Evolutionary conservation across 495 filamentous ascomycete genomes (phyloP).

Genomic region (Recurvomyces mirabilis): DNA sequence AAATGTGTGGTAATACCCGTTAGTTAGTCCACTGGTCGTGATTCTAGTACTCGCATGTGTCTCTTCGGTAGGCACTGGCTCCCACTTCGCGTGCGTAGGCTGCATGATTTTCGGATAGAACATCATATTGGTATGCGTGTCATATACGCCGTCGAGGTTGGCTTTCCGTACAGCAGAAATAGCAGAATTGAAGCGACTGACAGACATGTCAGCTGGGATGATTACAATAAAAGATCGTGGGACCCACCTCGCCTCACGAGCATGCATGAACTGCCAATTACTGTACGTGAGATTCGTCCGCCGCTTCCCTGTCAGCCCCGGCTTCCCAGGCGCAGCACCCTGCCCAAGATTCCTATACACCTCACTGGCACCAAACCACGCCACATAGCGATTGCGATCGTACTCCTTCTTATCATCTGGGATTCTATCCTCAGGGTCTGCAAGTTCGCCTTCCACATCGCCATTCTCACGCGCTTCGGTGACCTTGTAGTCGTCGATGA

Average conservation of each 20-base stretch:
- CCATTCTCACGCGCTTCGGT: slow-evolving; percentile 65
- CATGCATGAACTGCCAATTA: slow-evolving; percentile 98
- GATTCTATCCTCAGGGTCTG: slow-evolving; percentile 72
- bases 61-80: slow-evolving; percentile 34
- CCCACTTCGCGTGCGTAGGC: slow-evolving; percentile 75
- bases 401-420: slow-evolving; percentile 62
- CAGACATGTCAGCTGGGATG: too few species aligned
- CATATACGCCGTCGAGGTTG: slow-evolving; percentile 72
- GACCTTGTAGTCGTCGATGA: slow-evolving; percentile 85
- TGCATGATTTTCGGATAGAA: slow-evolving; percentile 82
- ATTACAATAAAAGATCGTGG: too few species aligned
- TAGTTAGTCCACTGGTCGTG: slow-evolving; percentile 16
- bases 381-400: slow-evolving; percentile 93
- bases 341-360: slow-evolving; percentile 64
- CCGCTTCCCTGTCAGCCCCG: slow-evolving; percentile 59
- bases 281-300: slow-evolving; percentile 80
- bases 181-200: slow-evolving; percentile 67
- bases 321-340: slow-evolving; percentile 64
- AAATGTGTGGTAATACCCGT: slow-evolving; percentile 11
- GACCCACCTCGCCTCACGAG: slow-evolving; percentile 71
- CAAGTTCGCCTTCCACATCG: slow-evolving; percentile 78
- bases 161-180: slow-evolving; percentile 51
- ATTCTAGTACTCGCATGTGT: slow-evolving; percentile 2
- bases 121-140: slow-evolving; percentile 84
- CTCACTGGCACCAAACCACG: slow-evolving; percentile 91